Conservation (phyloP, 805 yeast species). For the Ogataea paradorogensis region DNA sequence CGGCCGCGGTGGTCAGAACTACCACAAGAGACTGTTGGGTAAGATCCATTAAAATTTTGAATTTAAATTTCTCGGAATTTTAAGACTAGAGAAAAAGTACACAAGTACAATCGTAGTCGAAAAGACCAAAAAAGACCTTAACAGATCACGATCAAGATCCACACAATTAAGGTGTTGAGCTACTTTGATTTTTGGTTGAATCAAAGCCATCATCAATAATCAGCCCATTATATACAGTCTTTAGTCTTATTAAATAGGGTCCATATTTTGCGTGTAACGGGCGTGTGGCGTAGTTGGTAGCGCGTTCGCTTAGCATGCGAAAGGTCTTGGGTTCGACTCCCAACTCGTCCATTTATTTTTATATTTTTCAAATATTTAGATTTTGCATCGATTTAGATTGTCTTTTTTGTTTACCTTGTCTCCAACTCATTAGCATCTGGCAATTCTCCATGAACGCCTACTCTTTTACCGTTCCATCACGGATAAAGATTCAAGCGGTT, state of each 20-base stretch:
- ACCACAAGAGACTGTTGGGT: slow-evolving; percentile 30
- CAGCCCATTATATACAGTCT: too few species aligned
- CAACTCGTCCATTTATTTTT: slow-evolving; percentile 55
- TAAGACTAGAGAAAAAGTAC: not conserved
- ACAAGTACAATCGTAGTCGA: too few species aligned
- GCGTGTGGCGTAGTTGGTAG: slow-evolving; percentile 82
- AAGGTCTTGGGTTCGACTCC: slow-evolving; percentile 79
- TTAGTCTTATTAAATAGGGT: too few species aligned
- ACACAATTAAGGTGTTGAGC: too few species aligned
- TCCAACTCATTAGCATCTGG: not conserved
- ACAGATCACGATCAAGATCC: too few species aligned
- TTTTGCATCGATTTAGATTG: not conserved
- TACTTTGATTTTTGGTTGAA: too few species aligned
- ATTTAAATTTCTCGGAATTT: not conserved
- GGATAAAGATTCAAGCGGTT: slow-evolving; percentile 62
- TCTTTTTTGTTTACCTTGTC: slow-evolving; percentile 1
- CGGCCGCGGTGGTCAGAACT: slow-evolving; percentile 48
- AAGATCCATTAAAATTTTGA: slow-evolving; percentile 21
- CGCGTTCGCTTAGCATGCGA: slow-evolving; percentile 79
- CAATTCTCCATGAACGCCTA: slow-evolving; percentile 35
- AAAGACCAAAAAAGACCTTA: too few species aligned
- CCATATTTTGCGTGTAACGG: slow-evolving; percentile 30
- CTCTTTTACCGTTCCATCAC: slow-evolving; percentile 60
- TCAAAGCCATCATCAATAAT: too few species aligned
- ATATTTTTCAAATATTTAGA: not conserved